Evolutionary conservation across 208 protist species (phyloP), one percentile per base, ranked within the genome.

Genomic region (Leishmania gerbilli): DNA sequence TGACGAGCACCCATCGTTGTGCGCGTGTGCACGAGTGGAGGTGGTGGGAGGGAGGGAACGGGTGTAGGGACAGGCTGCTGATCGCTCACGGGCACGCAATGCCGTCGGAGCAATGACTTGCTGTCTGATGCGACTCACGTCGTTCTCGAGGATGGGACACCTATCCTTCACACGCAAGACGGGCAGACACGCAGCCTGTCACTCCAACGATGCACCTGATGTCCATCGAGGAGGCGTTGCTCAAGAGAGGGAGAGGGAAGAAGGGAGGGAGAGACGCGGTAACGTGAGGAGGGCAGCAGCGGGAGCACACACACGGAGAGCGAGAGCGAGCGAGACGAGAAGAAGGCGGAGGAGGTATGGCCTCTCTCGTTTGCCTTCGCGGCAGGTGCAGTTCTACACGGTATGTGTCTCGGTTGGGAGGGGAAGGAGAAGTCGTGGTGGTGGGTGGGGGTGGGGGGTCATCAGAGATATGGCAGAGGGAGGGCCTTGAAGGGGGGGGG

Each of bases 1-100:
- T 86, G 77, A 58, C 74, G 80, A 64, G 72, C 67, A 49, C 82
- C 82, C 82, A 86, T 86, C 34, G 27, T 15, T 51, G n/a, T 58
- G 51, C 19, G 65, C 31, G 68, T 45, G 64, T 37, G 76, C 37
- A 24, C n/a, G 62, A 24, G 45, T 58, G 21, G 31, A 77, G 45
- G 55, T 47, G 51, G 17, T 34, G 53, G 1, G 49, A 3, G 49
- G 24, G 15, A 53, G 37, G 40, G 9, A 65, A 31, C 13, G 74
- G 2, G 74, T 37, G 69, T 74, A 37, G 9, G 42, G 17, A 17
- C 47, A 37, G 40, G 24, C 34, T 49, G 17, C 24, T 47, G 67
- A 72, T 49, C 40, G 40, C 67, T 49, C 67, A 49, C 40, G 17
- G 27, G 47, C 40, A 42, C 31, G 19, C 71, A 60, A 24, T 58